Evolutionary conservation across 306 rosid genomes (phyloP).

Genomic region (Gleditsia sinensis): DNA sequence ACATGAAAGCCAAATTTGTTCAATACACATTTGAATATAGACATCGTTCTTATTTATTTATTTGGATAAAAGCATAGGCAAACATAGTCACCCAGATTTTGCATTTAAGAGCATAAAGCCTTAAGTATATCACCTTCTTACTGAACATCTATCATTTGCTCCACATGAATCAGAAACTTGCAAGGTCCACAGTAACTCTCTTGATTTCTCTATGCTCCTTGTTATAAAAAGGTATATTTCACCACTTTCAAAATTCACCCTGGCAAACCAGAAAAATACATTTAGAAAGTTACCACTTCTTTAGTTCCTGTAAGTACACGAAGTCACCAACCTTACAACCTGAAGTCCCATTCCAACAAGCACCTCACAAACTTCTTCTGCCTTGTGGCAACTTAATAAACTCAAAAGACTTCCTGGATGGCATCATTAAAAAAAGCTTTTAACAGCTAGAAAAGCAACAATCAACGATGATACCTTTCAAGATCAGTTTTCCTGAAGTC

Average conservation of each 20-base stretch:
- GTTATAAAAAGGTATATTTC: conserved; percentile 69
- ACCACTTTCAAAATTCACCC: conserved; percentile 62
- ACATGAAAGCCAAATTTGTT: conserved; percentile 21
- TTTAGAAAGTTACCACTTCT: conserved; percentile 28
- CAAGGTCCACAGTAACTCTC: conserved; percentile 57
- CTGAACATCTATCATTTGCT: conserved; percentile 47
- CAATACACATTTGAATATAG: not conserved
- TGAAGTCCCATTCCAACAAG: conserved; percentile 86
- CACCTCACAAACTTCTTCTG: conserved; percentile 75
- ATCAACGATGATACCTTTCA: conserved; percentile 4
- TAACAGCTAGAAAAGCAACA: conserved; percentile 14
- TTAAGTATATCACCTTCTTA: conserved; percentile 62
- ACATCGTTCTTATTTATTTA: not conserved
- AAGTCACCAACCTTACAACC: conserved; percentile 78
- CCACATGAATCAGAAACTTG: conserved; percentile 49
- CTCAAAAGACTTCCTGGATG: conserved; percentile 54
- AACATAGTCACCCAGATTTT: not conserved
- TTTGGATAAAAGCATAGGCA: not conserved
- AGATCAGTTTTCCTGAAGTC: conserved; percentile 8
- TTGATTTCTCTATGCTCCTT: conserved; percentile 75
- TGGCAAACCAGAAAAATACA: conserved; percentile 39
- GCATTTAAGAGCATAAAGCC: not conserved
- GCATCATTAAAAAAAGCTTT: conserved; percentile 24
- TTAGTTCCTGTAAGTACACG: conserved; percentile 16
- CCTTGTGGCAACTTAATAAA: conserved; percentile 60